Conservation (phyloP, 2,329 filamentous ascomycete genomes). For the Macrophomina tecta region DNA sequence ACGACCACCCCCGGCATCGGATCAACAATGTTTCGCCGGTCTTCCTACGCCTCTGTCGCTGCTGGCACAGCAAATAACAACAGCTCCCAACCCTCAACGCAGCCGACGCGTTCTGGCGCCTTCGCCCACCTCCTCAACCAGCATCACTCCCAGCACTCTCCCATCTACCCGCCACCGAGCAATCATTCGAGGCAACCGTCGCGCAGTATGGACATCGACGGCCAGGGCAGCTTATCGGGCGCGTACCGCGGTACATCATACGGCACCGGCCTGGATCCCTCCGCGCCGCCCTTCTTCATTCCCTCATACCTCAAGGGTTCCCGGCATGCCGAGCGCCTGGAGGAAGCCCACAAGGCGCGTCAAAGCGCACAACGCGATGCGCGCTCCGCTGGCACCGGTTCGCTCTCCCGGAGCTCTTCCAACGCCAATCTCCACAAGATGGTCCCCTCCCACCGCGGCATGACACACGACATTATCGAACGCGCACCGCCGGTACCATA, state of each 20-base stretch:
- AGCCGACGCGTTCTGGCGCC: conserved; percentile 47
- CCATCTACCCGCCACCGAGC: conserved; percentile 31
- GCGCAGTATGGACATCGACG: conserved; percentile 47
- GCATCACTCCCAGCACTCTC: conserved; percentile 40
- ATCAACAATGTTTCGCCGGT: conserved; percentile 51
- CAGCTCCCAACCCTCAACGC: conserved; percentile 43
- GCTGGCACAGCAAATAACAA: conserved; percentile 54
- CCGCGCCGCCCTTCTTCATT: conserved; percentile 68
- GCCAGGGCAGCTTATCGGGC: conserved; percentile 13
- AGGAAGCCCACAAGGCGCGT: conserved; percentile 63
- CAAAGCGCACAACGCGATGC: conserved; percentile 55
- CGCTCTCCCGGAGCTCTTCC: conserved; percentile 63
- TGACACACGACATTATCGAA: conserved; percentile 86
- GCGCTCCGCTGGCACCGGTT: conserved; percentile 52
- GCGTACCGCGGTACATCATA: conserved; percentile 32
- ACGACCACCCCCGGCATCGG: conserved; percentile 25
- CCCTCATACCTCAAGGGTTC: conserved; percentile 84
- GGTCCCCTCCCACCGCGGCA: conserved; percentile 72
- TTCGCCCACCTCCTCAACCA: conserved; percentile 64
- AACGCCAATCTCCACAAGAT: conserved; percentile 66
- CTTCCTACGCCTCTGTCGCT: conserved; percentile 68
- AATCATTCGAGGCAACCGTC: conserved; percentile 41
- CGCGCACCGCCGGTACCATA: conserved; percentile 57
- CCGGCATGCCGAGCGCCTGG: conserved; percentile 76
- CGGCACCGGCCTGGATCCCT: conserved; percentile 34